Evolutionary conservation across 495 filamentous ascomycete genomes (phyloP).

Genomic region (Pseudotulostoma volvatum): DNA sequence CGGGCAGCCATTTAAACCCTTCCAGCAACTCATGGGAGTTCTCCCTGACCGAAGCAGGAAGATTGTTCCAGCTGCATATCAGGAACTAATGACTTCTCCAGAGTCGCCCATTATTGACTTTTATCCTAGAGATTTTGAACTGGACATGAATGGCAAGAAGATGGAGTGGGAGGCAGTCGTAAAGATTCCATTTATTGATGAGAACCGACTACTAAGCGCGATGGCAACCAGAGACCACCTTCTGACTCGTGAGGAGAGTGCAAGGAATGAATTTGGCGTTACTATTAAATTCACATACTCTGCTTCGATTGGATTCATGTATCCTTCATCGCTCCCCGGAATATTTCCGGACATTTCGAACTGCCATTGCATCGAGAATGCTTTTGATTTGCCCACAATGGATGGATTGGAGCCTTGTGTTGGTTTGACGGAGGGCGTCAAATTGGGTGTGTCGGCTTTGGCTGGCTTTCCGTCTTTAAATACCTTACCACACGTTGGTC

Average conservation of each 20-base stretch:
- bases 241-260: conserved; percentile 58
- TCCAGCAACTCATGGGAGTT: conserved; percentile 96
- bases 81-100: conserved; percentile 76
- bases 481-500: conserved; percentile 61
- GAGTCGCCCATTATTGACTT: conserved; percentile 97
- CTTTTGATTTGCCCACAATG: conserved; percentile 83
- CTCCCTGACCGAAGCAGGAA: conserved; percentile 91
- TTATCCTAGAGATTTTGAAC: conserved; percentile 91
- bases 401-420: conserved; percentile 78
- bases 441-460: conserved; percentile 61
- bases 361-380: conserved; percentile 85
- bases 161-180: conserved; percentile 99
- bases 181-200: conserved; percentile 97
- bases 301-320: conserved; percentile 54
- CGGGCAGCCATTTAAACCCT: conserved; percentile 86
- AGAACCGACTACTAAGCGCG: conserved; percentile 62
- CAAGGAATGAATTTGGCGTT: conserved; percentile 79
- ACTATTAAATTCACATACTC: conserved; percentile 85
- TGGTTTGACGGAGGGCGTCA: conserved; percentile 74
- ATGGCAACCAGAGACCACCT: conserved; percentile 70
- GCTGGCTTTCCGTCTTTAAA: conserved; percentile 88
- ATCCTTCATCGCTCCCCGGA: conserved; percentile 72
- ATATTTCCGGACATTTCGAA: conserved; percentile 80
- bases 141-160: conserved; percentile 99
- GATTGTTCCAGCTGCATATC: conserved; percentile 80